A percentile compares a stretch with the other conserved stretches of the same genome.
Evolutionary conservation across 805 yeast genomes (phyloP).

Genomic region (Hanseniaspora singularis): DNA sequence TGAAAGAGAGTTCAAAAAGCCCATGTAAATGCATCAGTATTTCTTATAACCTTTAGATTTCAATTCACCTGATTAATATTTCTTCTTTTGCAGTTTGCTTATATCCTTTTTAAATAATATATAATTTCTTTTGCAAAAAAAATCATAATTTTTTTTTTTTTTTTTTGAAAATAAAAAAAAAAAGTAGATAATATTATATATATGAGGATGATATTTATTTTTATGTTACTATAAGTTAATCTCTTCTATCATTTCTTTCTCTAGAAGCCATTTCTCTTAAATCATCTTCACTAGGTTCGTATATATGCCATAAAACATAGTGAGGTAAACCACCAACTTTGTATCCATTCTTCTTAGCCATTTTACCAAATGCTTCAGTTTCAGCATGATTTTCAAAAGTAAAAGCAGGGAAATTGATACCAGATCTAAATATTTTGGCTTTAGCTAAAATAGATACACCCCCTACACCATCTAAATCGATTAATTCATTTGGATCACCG

Average conservation of each 20-base stretch:
- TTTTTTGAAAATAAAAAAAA: background rate
- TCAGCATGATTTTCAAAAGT: slow-evolving; percentile 78
- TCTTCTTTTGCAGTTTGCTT: too few species aligned
- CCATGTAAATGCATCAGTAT: slow-evolving; percentile 10
- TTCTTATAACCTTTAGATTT: too few species aligned
- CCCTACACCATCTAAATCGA: slow-evolving; percentile 74
- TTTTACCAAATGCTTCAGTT: slow-evolving; percentile 76
- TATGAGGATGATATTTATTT: too few species aligned
- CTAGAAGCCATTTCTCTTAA: slow-evolving; percentile 52
- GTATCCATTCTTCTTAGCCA: slow-evolving; percentile 69
- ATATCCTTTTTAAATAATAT: background rate
- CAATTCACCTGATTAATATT: too few species aligned
- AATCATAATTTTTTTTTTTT: background rate
- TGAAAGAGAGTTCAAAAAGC: slow-evolving; percentile 39
- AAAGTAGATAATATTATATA: too few species aligned
- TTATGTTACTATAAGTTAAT: slow-evolving; percentile 13
- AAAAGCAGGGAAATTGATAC: slow-evolving; percentile 76
- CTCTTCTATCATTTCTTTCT: slow-evolving; percentile 54
- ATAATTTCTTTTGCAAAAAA: slow-evolving; percentile 8
- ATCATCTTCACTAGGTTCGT: slow-evolving; percentile 81
- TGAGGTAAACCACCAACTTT: slow-evolving; percentile 81
- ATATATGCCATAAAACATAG: slow-evolving; percentile 82
- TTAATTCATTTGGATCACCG: slow-evolving; percentile 52
- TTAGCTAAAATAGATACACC: slow-evolving; percentile 73
- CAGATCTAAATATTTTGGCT: slow-evolving; percentile 62